Base-by-base conservation (phyloP, 306 rosid genomes). In the Mucuna pruriens region DNA sequence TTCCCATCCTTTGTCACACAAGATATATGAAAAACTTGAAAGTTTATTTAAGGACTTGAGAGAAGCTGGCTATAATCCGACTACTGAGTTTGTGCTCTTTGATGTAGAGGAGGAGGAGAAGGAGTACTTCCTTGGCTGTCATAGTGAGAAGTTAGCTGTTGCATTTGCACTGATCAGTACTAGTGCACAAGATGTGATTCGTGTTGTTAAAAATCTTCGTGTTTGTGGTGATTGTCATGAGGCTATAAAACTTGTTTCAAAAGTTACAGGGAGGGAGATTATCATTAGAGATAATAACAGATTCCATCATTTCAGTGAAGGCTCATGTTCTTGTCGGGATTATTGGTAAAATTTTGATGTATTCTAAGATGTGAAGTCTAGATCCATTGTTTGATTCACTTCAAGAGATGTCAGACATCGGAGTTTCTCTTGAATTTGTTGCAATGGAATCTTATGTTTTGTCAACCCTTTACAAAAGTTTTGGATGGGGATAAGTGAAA, bases 51-150 rank as follows among this genome's bases (percentile, higher is more conserved):
- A 82, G 83, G 91, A 93, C 77, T 25, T 91, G 69, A 93, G 85
- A 80, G 92, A 89, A 70, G 87, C 68, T 19, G 94, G 97, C 61
- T 90, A 91, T 78, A 85, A 68, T 26, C 97, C 97, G 0, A 93
- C 92, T 26, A 91, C 94, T 29, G 97, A 93, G 22, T 87, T 88
- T 76, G 94, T 87, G 68, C 85, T 92, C 58, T 92, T 90, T 65
- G 94, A 92, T 74, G 83, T 90, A 74, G 92, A 92, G 82, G 92
- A 92, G 75, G 97, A 92, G 80, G 90, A 92, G 82, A 92, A 90
- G 76, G 92, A 92, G 74, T 88, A 90, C 69, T 83, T 81, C 66
- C 94, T 91, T 54, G 88, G 96, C 36, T 87, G 84, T 69, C 97
- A 93, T 71, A 91, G 94, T 62, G 96, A 91, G 85, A 91, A 91